Base-by-base conservation (phyloP, 179 eudicot species). In the Heliamphora pulchella region DNA sequence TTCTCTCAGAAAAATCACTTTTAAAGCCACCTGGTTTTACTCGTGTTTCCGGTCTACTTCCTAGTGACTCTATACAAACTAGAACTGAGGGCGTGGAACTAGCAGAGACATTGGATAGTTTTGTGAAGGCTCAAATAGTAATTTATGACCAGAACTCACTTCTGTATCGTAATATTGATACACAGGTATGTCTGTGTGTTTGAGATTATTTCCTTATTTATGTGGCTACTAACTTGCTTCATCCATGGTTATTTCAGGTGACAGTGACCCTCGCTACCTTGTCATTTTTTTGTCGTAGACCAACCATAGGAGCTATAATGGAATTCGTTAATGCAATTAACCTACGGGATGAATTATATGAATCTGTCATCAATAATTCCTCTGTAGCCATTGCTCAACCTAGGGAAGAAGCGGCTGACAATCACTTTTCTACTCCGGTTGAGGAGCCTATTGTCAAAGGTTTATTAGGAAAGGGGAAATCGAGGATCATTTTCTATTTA, bases 121-220 rank as follows among this genome's bases (percentile, higher is more conserved):
- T 96, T 89, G 96, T 96, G 71, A 94, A 92, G 86, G 99, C 99
- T 80, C 99, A 96, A 75, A 91, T 96, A 80, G 87, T 91, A 75
- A 86, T 94, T 78, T 87, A 87, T 83, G 94, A 94, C 75, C 97
- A 90, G 87, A 87, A 88, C 79, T 96, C 99, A 76, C 89, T 86
- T 71, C 88, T 87, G 78, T 94, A 92, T 82, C 84, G 78, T 68
- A 84, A 82, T 66, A 87, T 90, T 68, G 99, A 96, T 82, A 94
- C 82, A 75, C 83, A 83, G 90, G 92, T 80, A 63, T n/a, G 76
- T 79, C 10, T 72, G 22, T 53, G 8, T 8, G n/a, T 67, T 72
- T 76, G 80, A 39, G 74, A 54, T 78, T 63, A 61, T 73, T 46
- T 20, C n/a, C 22, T 51, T 62, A 46, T 31, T 1, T 58, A 22